These are phyloP conservation scores for Flagelloscypha sp. DNA, from an alignment of 768 basidiomycete genomes.

Conservation along the genomic window DNA sequence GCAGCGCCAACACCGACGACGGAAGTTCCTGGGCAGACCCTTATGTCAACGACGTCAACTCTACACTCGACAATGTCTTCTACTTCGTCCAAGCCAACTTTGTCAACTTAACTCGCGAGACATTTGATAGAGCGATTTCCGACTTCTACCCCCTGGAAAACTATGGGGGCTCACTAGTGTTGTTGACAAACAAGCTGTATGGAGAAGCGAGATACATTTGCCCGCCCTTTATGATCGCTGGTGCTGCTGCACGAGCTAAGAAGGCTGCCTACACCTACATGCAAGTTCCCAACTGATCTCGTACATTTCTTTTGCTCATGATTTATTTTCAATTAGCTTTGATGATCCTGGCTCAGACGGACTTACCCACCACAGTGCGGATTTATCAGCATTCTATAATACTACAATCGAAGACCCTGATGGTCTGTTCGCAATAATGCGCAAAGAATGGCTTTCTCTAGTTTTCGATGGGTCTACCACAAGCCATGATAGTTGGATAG, in stretches of 20 bases:
- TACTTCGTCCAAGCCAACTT: slow-evolving; percentile 35
- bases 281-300: slow-evolving; percentile 16
- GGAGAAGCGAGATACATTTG: slow-evolving; percentile 39
- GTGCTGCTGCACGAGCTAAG: slow-evolving; percentile 14
- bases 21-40: slow-evolving; percentile 31
- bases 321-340: slow-evolving; percentile 21
- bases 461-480: too few species aligned
- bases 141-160: slow-evolving; percentile 26
- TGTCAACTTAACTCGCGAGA: slow-evolving; percentile 18
- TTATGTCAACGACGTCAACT: slow-evolving; percentile 24
- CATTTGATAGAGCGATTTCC: slow-evolving; percentile 22
- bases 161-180: slow-evolving; percentile 25
- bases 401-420: slow-evolving; percentile 17
- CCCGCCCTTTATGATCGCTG: slow-evolving; percentile 27
- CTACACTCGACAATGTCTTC: slow-evolving; percentile 30
- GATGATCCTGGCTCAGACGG: slow-evolving; percentile 29
- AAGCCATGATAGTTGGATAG: too few species aligned
- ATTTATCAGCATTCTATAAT: slow-evolving; percentile 29
- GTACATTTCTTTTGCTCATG: too few species aligned
- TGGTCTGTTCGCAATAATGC: slow-evolving; percentile 30
- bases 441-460: slow-evolving; percentile 33
- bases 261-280: slow-evolving; percentile 26
- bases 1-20: slow-evolving; percentile 35
- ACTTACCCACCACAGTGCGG: slow-evolving; percentile 28
- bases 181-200: slow-evolving; percentile 38